Evolutionary conservation across 2,329 filamentous ascomycete species (phyloP).

Genomic region (Colletotrichum spaethianum): DNA sequence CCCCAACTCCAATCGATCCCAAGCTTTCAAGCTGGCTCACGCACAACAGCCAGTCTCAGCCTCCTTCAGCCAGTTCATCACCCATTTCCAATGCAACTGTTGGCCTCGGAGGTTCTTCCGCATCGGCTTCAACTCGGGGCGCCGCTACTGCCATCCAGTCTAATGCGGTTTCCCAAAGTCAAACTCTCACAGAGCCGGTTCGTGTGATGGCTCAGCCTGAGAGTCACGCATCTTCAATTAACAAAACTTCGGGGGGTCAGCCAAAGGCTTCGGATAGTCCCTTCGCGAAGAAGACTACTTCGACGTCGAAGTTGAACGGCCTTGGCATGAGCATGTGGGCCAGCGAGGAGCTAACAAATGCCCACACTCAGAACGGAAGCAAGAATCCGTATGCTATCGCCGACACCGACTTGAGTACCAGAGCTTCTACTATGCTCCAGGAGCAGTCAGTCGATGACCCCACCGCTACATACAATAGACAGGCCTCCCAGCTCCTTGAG

Average conservation of each 20-base stretch:
- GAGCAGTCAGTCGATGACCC: not conserved
- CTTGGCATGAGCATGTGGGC: not conserved
- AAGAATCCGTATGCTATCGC: not conserved
- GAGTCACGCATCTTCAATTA: not conserved
- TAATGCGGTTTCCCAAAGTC: not conserved
- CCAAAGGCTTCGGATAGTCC: not conserved
- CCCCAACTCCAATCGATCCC: not conserved
- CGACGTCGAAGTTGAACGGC: not conserved
- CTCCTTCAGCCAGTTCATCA: not conserved
- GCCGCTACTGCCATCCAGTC: not conserved
- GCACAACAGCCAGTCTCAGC: not conserved
- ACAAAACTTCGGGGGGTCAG: not conserved
- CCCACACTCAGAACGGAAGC: not conserved
- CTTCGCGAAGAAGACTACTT: not conserved
- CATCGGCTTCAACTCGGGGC: not conserved
- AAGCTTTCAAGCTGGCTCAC: not conserved
- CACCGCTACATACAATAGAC: not conserved
- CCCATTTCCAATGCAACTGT: not conserved
- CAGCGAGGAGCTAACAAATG: not conserved
- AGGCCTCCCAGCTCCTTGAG: not conserved
- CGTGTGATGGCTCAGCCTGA: not conserved
- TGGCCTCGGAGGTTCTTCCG: not conserved
- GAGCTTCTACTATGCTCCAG: not conserved
- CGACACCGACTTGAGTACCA: not conserved
- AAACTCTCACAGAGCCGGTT: not conserved